These are phyloP conservation scores for Trichosporon inkin DNA, from an alignment of 1,284 basidiomycete genomes.

Conservation along the genomic window DNA sequence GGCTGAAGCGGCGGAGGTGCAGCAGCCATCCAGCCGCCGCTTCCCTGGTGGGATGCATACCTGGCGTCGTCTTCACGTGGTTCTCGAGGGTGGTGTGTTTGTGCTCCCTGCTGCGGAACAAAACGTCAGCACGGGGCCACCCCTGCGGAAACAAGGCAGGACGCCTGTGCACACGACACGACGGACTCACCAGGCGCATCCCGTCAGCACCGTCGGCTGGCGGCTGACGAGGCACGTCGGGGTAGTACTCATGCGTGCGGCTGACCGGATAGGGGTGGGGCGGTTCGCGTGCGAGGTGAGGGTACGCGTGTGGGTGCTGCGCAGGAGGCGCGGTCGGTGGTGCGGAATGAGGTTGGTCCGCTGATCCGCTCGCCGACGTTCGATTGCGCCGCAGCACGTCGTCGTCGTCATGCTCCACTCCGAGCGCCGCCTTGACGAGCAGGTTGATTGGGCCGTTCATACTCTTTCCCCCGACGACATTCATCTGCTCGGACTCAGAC, in stretches of 20 bases:
- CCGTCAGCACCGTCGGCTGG: not conserved
- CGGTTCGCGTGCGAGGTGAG: not conserved
- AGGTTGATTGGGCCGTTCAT: constrained; percentile 10
- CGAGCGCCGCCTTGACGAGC: constrained; percentile 13
- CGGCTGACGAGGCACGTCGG: not conserved
- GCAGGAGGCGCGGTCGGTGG: not conserved
- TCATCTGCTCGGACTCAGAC: not conserved
- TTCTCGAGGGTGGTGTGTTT: not conserved
- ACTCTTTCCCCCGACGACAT: not conserved
- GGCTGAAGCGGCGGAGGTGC: not conserved
- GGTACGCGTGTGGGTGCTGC: not conserved
- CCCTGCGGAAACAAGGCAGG: not conserved
- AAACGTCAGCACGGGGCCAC: not conserved
- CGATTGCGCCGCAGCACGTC: not conserved
- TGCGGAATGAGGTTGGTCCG: constrained; percentile 1
- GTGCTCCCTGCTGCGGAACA: not conserved
- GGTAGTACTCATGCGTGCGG: not conserved
- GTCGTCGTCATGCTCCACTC: not conserved
- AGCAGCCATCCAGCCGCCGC: not conserved
- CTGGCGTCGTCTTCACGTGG: not conserved
- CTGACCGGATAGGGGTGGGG: not conserved
- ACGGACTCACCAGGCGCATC: not conserved
- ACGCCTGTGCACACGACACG: not conserved
- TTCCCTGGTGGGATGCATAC: not conserved
- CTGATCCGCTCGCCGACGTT: no score